phyloP scores from a whole-genome alignment of 2,329 filamentous ascomycete species.

The Monilinia fructigena region DNA sequence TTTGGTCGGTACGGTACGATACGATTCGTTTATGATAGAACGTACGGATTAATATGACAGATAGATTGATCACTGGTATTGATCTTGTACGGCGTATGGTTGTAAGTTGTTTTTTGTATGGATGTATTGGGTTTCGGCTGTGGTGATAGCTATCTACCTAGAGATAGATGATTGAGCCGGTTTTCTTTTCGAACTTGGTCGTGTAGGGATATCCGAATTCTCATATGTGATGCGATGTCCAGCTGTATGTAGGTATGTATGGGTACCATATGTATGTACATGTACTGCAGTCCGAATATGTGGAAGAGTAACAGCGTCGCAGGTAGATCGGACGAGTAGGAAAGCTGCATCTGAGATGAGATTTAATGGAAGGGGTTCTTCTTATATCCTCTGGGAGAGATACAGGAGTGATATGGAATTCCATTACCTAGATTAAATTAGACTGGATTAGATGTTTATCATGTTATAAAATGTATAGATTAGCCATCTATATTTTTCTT shows the following conservation, averaged over 20 bases:
- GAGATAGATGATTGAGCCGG: too few species aligned
- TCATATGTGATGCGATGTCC: background rate
- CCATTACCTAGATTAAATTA: background rate
- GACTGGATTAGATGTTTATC: background rate
- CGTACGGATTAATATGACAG: conserved; percentile 3
- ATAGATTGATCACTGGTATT: background rate
- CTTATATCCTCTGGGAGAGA: background rate
- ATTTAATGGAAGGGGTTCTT: conserved; percentile 1
- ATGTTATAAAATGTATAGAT: background rate
- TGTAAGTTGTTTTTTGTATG: background rate
- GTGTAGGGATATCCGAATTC: background rate
- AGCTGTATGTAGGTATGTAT: background rate
- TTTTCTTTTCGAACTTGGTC: background rate
- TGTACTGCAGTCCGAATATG: conserved; percentile 3
- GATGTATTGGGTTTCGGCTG: background rate
- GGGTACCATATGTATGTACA: background rate
- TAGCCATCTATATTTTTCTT: background rate
- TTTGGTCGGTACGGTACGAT: background rate
- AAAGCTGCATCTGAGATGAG: conserved; percentile 3
- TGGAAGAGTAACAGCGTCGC: background rate
- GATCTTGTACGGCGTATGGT: background rate
- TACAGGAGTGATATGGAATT: background rate
- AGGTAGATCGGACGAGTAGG: conserved; percentile 9
- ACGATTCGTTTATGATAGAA: background rate
- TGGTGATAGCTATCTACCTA: too few species aligned